phyloP scores from a whole-genome alignment of 2,329 filamentous ascomycete genomes.

The Nigrospora osmanthi region DNA sequence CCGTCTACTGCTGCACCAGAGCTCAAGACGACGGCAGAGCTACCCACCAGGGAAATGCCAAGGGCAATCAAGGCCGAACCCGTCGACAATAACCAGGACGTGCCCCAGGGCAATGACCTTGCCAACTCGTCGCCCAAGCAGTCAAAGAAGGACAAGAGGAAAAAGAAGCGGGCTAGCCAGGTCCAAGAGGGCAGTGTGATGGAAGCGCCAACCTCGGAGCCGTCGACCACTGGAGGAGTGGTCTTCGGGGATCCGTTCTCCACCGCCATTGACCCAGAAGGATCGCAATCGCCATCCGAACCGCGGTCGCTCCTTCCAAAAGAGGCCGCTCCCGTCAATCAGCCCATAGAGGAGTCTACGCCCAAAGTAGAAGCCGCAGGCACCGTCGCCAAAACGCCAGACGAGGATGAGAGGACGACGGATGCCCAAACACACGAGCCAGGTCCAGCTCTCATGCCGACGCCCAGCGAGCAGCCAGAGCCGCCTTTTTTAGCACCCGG shows the following conservation, averaged over 20 bases:
- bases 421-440: neutral
- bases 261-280: too few relatives aligned
- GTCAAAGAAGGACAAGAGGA: slow-evolving; percentile 18
- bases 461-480: neutral
- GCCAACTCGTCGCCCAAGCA: slow-evolving; percentile 7
- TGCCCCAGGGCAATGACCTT: neutral
- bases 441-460: neutral
- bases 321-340: too few relatives aligned
- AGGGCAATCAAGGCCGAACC: slow-evolving; percentile 3
- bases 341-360: neutral
- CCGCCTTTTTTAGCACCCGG: slow-evolving; percentile 1
- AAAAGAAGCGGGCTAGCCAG: slow-evolving; percentile 3
- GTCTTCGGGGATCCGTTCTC: too few relatives aligned
- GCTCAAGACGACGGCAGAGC: neutral
- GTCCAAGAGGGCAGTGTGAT: neutral
- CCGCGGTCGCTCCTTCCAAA: too few relatives aligned
- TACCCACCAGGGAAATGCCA: slow-evolving; percentile 2
- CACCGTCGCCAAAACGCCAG: slow-evolving; percentile 17
- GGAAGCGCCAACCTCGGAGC: too few relatives aligned
- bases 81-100: slow-evolving; percentile 2
- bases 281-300: too few relatives aligned
- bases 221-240: too few relatives aligned
- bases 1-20: too few relatives aligned
- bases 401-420: slow-evolving; percentile 28
- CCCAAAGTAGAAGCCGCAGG: slow-evolving; percentile 13